A percentile compares a stretch with the other conserved stretches of the same genome.
These are phyloP conservation scores for Vigna reflexopilosa DNA, from an alignment of 306 rosid species.

Conservation along the genomic window DNA sequence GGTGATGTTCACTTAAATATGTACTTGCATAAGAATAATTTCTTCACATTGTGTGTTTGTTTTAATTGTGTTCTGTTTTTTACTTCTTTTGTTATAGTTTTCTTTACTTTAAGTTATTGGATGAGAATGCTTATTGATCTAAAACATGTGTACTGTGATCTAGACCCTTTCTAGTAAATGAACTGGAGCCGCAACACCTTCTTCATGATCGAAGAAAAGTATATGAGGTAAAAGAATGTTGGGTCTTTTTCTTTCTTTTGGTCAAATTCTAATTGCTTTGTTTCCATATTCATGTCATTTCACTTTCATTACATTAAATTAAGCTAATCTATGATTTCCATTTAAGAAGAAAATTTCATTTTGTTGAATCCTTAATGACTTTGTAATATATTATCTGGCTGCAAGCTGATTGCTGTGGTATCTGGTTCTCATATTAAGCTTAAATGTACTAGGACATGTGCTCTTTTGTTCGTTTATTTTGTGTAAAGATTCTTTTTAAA, in stretches of 20 bases:
- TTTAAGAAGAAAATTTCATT: constrained; percentile 34
- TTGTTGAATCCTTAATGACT: constrained; percentile 33
- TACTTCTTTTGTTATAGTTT: neutral
- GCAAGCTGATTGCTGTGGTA: constrained; percentile 15
- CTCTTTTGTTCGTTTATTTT: neutral
- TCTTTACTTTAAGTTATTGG: constrained; percentile 40
- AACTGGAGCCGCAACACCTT: constrained; percentile 91
- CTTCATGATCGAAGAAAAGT: constrained; percentile 97
- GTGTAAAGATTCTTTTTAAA: neutral
- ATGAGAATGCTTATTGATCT: constrained; percentile 40
- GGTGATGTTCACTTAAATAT: constrained; percentile 25
- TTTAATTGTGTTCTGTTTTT: neutral
- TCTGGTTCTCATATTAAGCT: constrained; percentile 33
- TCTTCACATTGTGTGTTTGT: neutral
- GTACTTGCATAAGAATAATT: constrained; percentile 6
- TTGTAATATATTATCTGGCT: constrained; percentile 32
- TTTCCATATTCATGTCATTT: constrained; percentile 36
- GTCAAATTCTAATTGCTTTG: constrained; percentile 3
- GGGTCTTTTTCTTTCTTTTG: constrained; percentile 7
- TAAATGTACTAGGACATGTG: constrained; percentile 11
- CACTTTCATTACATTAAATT: constrained; percentile 1
- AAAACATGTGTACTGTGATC: constrained; percentile 47
- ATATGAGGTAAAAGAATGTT: constrained; percentile 70
- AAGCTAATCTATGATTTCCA: constrained; percentile 11
- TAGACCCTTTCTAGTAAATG: constrained; percentile 94